Base-by-base conservation (phyloP, 345 rosid genomes). In the Populus tremula region DNA sequence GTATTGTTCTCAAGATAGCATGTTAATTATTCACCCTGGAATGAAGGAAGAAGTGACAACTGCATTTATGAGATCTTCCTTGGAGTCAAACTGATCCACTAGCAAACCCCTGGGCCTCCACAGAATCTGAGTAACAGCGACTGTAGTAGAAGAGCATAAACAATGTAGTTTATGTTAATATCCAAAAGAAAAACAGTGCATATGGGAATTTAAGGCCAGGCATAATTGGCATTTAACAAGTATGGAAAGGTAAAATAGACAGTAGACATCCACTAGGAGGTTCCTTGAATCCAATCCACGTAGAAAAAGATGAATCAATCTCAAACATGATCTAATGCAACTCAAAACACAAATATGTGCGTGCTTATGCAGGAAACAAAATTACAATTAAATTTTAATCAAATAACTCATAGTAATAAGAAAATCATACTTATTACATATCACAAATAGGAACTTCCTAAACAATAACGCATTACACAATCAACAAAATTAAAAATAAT, bases 11-110 rank as follows among this genome's bases (percentile, higher is more conserved):
- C 49, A 41, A 65, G 2, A 74, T 29, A 8, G 49, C 53, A 67
- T 23, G 72, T 69, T 29, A 74, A 76, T 41, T 70, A 74, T 66
- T 79, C 85, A 92, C 98, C 96, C 97, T 13, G 98, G 99, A 85
- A 95, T 85, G 85, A 95, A 95, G 68, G 98, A 84, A 78, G 99
- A 95, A 74, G 99, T 85, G 79, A 91, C 47, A 79, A 95, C 88
- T 79, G 98, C 99, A 90, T 92, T 81, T 54, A 92, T 93, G 47
- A 95, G 86, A 83, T 95, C 98, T 80, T 88, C 91, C 83, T 87
- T 93, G 21, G 98, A 95, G 85, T 95, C 92, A 64, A 90, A 95
- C 68, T 91, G 98, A 90, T 95, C 99, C 79, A 95, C 99, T 56
- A 93, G 86, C 77, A 95, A 86, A 65, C 96, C 96, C 84, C 91